These are phyloP conservation scores for Curvularia verruculosa DNA, from an alignment of 2,329 filamentous ascomycete genomes.

Conservation along the genomic window DNA sequence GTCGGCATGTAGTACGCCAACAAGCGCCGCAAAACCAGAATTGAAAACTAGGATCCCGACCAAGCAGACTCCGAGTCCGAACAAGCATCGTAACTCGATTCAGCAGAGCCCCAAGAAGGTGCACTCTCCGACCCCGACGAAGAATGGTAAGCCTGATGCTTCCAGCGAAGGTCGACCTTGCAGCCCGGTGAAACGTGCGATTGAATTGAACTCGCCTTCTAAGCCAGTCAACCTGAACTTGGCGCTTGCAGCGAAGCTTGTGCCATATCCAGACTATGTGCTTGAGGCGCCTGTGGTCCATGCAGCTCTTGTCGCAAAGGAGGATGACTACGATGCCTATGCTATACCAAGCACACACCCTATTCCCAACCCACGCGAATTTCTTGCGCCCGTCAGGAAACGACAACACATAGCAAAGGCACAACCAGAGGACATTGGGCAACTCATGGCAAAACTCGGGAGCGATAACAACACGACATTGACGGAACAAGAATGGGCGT, in stretches of 20 bases:
- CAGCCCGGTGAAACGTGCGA: conserved; percentile 8
- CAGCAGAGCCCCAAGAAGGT: conserved; percentile 1
- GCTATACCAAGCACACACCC: neutral
- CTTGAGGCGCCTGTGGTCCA: neutral
- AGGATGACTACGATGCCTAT: neutral
- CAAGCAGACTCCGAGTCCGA: conserved; percentile 6
- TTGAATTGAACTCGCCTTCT: conserved; percentile 2
- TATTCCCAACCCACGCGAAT: neutral
- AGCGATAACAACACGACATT: neutral
- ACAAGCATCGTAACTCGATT: conserved; percentile 4
- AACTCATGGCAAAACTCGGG: conserved; percentile 22
- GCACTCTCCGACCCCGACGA: neutral
- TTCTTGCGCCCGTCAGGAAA: neutral
- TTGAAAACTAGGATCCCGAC: neutral
- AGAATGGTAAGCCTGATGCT: neutral
- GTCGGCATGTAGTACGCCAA: neutral
- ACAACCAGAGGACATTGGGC: conserved; percentile 19
- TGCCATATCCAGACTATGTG: neutral
- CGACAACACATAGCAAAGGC: neutral
- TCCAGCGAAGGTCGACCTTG: conserved; percentile 4
- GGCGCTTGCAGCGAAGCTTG: neutral
- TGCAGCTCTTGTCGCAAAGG: neutral
- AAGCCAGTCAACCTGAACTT: neutral
- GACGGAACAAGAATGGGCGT: neutral
- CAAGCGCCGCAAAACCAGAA: neutral